phyloP scores from a whole-genome alignment of 306 rosid genomes.

The Casuarina cunninghamiana region DNA sequence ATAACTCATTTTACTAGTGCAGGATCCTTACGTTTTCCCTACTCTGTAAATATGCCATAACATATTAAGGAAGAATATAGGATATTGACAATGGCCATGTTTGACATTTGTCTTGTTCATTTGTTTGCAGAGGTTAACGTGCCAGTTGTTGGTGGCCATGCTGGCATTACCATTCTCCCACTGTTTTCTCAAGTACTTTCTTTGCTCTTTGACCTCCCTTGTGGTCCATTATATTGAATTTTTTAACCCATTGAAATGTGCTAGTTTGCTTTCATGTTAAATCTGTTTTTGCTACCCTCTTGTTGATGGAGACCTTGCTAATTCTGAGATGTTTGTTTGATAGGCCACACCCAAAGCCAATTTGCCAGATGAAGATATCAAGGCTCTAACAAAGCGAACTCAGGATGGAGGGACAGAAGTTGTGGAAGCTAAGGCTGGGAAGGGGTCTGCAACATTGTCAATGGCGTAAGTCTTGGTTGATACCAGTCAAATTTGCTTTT shows the following conservation, averaged over 20 bases:
- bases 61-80: background rate
- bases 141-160: constrained; percentile 98
- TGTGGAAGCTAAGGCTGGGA: constrained; percentile 98
- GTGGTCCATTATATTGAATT: background rate
- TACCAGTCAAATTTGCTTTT: background rate
- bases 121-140: constrained; percentile 83
- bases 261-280: background rate
- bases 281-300: constrained; percentile 11
- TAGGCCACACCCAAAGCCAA: constrained; percentile 88
- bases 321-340: constrained; percentile 14
- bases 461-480: constrained; percentile 81
- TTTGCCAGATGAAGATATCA: constrained; percentile 59
- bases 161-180: constrained; percentile 94
- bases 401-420: constrained; percentile 99
- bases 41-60: background rate
- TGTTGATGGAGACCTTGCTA: constrained; percentile 20
- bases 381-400: constrained; percentile 86
- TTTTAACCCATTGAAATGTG: background rate
- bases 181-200: constrained; percentile 82
- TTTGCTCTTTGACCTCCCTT: background rate
- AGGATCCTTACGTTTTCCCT: background rate
- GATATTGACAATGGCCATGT: no score
- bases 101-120: constrained; percentile 10
- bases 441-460: constrained; percentile 97
- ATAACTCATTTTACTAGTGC: background rate